Conservation (phyloP, 1,139 yeast genomes). For the Ogataea hybrid region DNA sequence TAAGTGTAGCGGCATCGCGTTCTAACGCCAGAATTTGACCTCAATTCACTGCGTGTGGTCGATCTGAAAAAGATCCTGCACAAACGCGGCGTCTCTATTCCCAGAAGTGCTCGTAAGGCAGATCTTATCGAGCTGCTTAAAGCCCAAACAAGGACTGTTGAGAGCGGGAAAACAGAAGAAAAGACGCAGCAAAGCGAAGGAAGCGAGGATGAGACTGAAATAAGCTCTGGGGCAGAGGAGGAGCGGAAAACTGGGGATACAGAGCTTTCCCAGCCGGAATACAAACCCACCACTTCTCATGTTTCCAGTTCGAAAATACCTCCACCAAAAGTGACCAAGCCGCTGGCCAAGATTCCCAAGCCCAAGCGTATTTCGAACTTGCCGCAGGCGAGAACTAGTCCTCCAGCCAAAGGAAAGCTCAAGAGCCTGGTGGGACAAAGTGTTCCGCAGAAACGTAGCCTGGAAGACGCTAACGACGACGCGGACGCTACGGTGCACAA, state of each 20-base stretch:
- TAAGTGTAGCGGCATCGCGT: not conserved
- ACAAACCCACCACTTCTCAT: not conserved
- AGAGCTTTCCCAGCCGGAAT: not conserved
- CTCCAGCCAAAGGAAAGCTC: conserved; percentile 4
- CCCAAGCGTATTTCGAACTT: not conserved
- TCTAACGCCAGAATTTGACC: conserved; percentile 18
- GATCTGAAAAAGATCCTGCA: conserved; percentile 23
- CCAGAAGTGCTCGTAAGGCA: conserved; percentile 22
- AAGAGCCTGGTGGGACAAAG: conserved; percentile 4
- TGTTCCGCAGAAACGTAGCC: conserved; percentile 5
- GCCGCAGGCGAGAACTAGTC: not conserved
- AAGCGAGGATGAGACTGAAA: not conserved
- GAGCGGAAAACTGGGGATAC: not conserved
- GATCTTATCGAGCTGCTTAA: conserved; percentile 3
- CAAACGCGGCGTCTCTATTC: conserved; percentile 16
- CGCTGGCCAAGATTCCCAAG: conserved; percentile 2
- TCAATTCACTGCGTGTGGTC: conserved; percentile 23
- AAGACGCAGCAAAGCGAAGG: not conserved
- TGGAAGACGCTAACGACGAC: conserved; percentile 14
- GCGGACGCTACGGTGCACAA: conserved; percentile 13
- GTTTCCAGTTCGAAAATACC: not conserved
- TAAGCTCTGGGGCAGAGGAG: not conserved
- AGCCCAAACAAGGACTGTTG: not conserved
- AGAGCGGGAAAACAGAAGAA: not conserved
- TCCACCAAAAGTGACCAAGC: conserved; percentile 3